phyloP scores from a whole-genome alignment of 257 asterid genomes.

The Phtheirospermum japonicum region DNA sequence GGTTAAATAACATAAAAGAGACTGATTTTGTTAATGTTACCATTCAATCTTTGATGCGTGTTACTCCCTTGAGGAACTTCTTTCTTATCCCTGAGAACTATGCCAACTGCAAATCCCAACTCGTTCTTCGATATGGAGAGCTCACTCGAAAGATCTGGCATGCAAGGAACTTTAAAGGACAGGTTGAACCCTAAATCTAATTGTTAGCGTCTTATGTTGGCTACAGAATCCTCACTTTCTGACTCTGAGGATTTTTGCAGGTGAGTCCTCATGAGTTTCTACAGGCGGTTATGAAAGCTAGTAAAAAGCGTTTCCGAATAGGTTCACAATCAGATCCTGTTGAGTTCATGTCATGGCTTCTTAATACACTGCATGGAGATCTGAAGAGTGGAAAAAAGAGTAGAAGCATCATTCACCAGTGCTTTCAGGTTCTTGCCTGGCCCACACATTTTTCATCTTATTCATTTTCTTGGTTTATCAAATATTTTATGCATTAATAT shows the following conservation, averaged over 20 bases:
- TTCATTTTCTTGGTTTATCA: background rate
- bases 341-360: slow-evolving; percentile 96
- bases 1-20: slow-evolving; percentile 91
- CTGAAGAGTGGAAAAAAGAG: slow-evolving; percentile 67
- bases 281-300: slow-evolving; percentile 94
- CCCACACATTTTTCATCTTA: background rate
- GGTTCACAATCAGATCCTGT: slow-evolving; percentile 97
- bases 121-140: slow-evolving; percentile 95
- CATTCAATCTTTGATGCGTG: slow-evolving; percentile 95
- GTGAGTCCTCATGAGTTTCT: slow-evolving; percentile 98
- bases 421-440: slow-evolving; percentile 74
- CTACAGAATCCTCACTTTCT: slow-evolving; percentile 24
- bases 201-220: background rate
- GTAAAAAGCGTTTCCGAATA: slow-evolving; percentile 80
- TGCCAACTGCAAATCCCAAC: slow-evolving; percentile 75
- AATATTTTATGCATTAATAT: slow-evolving; percentile 21
- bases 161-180: slow-evolving; percentile 91
- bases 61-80: slow-evolving; percentile 96
- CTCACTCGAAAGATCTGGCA: slow-evolving; percentile 98
- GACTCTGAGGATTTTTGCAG: slow-evolving; percentile 43
- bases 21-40: slow-evolving; percentile 98
- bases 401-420: slow-evolving; percentile 77
- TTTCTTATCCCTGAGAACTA: slow-evolving; percentile 93
- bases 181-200: slow-evolving; percentile 45
- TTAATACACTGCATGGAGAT: slow-evolving; percentile 72